A percentile compares a stretch with the other conserved stretches of the same genome.
Evolutionary conservation across 2,329 filamentous ascomycete genomes (phyloP).

Genomic region (Coniochaeta sp.): DNA sequence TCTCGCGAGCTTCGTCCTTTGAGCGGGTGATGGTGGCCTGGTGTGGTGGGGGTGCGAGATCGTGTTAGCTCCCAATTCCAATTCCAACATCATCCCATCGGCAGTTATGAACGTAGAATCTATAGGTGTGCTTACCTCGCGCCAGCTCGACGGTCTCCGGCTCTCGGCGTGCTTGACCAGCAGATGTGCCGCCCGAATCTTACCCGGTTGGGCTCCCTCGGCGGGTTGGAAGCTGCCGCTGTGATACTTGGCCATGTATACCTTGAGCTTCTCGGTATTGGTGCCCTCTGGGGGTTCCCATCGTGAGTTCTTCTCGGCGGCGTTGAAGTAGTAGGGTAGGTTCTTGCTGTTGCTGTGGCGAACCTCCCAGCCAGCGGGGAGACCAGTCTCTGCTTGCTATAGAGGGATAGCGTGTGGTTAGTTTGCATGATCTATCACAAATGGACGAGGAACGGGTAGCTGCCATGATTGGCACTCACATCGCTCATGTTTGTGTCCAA

Average conservation of each 20-base stretch:
- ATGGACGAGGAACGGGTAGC: neutral
- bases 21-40: constrained; percentile 74
- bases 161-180: constrained; percentile 90
- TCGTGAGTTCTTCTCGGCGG: constrained; percentile 74
- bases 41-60: neutral
- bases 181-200: constrained; percentile 89
- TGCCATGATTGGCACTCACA: neutral
- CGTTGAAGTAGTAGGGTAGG: constrained; percentile 97
- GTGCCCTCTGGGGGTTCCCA: constrained; percentile 91
- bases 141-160: constrained; percentile 86
- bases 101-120: neutral
- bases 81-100: neutral
- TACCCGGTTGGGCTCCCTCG: constrained; percentile 48
- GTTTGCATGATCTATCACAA: neutral
- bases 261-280: constrained; percentile 86
- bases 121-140: constrained; percentile 46
- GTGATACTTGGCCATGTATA: constrained; percentile 88
- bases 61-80: neutral
- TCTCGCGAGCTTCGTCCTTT: constrained; percentile 77
- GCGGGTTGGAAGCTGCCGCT: constrained; percentile 39
- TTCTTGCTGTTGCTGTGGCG: constrained; percentile 98
- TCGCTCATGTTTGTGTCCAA: neutral
- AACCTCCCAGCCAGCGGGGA: constrained; percentile 87
- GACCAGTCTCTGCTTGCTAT: constrained; percentile 56
- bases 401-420: neutral